Percentiles rank a stretch among this genome's conserved stretches.
Evolutionary conservation across 768 basidiomycete genomes (phyloP).

Genomic region (Boletus rubroflammeus): DNA sequence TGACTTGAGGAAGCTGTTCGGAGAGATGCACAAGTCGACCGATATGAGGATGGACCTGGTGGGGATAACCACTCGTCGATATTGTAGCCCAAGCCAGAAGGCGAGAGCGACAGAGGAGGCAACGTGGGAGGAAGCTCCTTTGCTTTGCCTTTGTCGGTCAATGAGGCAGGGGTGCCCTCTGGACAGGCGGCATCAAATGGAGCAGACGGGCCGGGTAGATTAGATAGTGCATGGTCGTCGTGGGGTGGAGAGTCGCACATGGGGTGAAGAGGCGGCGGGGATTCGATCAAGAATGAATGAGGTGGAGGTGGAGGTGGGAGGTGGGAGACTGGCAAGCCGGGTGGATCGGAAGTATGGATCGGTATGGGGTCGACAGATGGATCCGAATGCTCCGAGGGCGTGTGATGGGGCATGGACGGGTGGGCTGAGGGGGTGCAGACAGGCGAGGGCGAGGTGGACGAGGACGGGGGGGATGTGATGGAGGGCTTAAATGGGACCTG

Average conservation of each 20-base stretch:
- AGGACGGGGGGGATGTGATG: neutral
- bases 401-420: conserved; percentile 9
- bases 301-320: conserved; percentile 13
- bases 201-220: conserved; percentile 24
- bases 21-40: conserved; percentile 37
- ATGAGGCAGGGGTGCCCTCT: conserved; percentile 22
- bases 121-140: conserved; percentile 52
- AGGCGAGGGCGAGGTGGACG: conserved; percentile 1
- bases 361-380: neutral
- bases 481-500: conserved; percentile 8
- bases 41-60: conserved; percentile 34
- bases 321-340: conserved; percentile 15
- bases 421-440: conserved; percentile 10
- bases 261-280: neutral
- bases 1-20: conserved; percentile 28
- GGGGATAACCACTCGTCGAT: conserved; percentile 37
- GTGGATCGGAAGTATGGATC: neutral
- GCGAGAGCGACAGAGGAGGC: conserved; percentile 61
- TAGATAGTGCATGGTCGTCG: conserved; percentile 18
- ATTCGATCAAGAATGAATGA: conserved; percentile 6
- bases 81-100: conserved; percentile 47
- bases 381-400: conserved; percentile 15
- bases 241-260: conserved; percentile 7
- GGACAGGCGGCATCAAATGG: conserved; percentile 9
- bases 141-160: conserved; percentile 53